Base-by-base conservation (phyloP, 2,329 filamentous ascomycete species). In the Diaporthe vaccinii region DNA sequence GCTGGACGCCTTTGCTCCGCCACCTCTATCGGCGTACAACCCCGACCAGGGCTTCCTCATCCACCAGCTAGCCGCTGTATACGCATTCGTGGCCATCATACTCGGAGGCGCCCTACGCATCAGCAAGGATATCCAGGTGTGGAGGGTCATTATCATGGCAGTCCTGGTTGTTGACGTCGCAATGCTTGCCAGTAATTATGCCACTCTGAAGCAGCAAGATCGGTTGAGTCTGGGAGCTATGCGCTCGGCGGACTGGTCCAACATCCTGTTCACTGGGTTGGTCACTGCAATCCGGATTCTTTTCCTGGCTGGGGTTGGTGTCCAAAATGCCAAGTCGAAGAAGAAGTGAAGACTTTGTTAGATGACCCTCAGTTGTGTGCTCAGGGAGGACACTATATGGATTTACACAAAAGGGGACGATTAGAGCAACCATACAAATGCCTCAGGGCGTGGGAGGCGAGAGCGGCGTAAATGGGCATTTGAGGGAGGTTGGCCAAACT, bases 31-130 rank as follows among this genome's bases (percentile, higher is more conserved):
- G 0, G 15, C 72, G 1, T 76, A 76, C 39, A 77, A 80, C 8
- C 78, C 79, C 17, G 55, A 78, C 9, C 78, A 80, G 2, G 74
- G 61, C 3, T 80, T 80, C 39, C 74, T 80, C n/a, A 76, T 78
- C 12, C 78, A 80, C 51, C 78, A 80, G 20, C 75, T 79, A 1
- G 78, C 78, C 6, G 77, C 77, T 0, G 65, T 79, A 0, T 80
- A 75, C 53, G 70, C 71, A 0, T 80, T 80, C 5, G 51, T 79
- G 22, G 77, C 25, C 10, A 67, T 80, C 14, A 73, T 77, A 22
- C 69, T 78, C 0, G 76, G 31, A 1, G 76, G 44, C 0, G 51
- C 77, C 9, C 61, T 80, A 2, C 78, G 78, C 17, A 44, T 71
- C 15, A 78, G 62, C 34, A 68, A 74, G 0, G 78, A 80, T 0